Conservation (phyloP, 208 protist genomes). For the Acanthamoeba sp. region DNA sequence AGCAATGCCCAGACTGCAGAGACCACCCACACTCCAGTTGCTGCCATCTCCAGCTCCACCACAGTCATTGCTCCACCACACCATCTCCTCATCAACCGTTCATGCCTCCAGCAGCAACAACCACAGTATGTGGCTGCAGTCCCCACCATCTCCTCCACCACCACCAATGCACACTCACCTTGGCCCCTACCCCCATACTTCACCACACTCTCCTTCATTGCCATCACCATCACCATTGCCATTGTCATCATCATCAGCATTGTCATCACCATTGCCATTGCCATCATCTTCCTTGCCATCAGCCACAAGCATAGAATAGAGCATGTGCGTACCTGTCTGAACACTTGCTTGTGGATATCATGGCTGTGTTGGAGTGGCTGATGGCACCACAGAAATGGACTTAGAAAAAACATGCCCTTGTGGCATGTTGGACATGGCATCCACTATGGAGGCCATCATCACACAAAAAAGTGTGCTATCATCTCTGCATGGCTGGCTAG, state of each 20-base stretch:
- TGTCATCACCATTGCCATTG: neutral
- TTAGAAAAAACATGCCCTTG: too few species aligned
- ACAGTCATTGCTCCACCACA: neutral
- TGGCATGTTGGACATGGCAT: too few species aligned
- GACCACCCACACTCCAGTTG: neutral
- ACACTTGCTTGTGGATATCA: too few species aligned
- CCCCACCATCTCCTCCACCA: neutral
- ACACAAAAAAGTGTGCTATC: too few species aligned
- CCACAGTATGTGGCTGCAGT: too few species aligned
- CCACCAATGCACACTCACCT: neutral
- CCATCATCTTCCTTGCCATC: neutral
- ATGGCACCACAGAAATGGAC: too few species aligned
- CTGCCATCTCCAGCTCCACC: neutral
- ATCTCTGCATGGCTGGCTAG: too few species aligned
- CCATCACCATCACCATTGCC: neutral
- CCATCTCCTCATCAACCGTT: neutral
- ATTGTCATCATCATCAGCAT: neutral
- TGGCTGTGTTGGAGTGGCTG: too few species aligned
- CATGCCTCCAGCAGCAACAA: too few species aligned
- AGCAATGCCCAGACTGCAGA: neutral
- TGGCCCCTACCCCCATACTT: slow-evolving; percentile 3
- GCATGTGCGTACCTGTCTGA: too few species aligned
- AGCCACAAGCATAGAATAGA: too few species aligned
- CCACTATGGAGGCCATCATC: too few species aligned
- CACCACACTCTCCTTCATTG: neutral